These are phyloP conservation scores for Zymoseptoria ardabiliae DNA, from an alignment of 2,329 filamentous ascomycete species.

Conservation along the genomic window DNA sequence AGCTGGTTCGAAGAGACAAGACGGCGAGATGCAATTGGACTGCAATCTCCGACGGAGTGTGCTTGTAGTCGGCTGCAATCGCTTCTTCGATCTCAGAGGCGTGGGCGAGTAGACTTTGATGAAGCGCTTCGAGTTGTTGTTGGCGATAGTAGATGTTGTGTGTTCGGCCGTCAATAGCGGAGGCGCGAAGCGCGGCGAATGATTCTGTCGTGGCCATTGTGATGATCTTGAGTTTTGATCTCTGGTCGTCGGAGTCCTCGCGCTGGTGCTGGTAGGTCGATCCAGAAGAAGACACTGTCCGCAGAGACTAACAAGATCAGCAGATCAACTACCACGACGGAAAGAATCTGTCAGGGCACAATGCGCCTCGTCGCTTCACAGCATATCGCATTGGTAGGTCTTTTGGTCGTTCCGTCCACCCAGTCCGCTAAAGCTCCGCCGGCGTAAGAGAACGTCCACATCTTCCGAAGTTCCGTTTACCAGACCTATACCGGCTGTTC, in stretches of 20 bases:
- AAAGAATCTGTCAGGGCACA: no score
- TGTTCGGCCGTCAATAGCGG: slow-evolving; percentile 39
- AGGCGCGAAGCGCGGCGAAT: slow-evolving; percentile 32
- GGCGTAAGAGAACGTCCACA: no score
- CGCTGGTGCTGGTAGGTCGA: not conserved
- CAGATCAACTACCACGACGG: no score
- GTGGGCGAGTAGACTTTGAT: slow-evolving; percentile 33
- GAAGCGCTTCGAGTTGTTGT: slow-evolving; percentile 39
- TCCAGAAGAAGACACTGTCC: not conserved
- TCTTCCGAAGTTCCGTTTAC: no score
- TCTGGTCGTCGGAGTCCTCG: not conserved
- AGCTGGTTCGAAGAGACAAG: slow-evolving; percentile 34
- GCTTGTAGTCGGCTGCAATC: slow-evolving; percentile 34
- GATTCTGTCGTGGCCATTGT: slow-evolving; percentile 16
- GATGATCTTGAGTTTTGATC: not conserved
- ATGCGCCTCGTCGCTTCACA: no score
- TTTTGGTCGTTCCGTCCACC: no score
- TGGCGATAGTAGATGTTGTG: slow-evolving; percentile 42
- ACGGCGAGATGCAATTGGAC: slow-evolving; percentile 38
- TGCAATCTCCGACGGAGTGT: slow-evolving; percentile 33
- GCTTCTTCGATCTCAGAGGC: slow-evolving; percentile 33
- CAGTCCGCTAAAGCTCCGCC: no score
- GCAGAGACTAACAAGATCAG: no score
- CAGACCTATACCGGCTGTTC: no score
- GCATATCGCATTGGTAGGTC: no score